phyloP scores from a whole-genome alignment of 116 monocot species.

The Trichopus zeylanicus region DNA sequence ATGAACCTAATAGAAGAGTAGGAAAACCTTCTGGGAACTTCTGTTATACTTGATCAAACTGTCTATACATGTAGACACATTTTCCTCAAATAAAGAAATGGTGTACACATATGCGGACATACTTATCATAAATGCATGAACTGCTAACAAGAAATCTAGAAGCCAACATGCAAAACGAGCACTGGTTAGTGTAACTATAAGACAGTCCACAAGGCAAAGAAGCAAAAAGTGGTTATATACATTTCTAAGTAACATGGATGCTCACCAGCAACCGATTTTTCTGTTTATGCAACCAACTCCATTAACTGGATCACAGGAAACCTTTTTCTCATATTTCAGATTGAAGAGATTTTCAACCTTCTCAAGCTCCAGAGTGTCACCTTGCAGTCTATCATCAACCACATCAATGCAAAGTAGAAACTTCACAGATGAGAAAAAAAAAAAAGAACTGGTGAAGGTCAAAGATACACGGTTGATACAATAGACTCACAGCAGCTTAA shows the following conservation, averaged over 20 bases:
- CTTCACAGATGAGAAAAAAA: not conserved
- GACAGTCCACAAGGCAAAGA: not conserved
- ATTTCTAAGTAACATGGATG: not conserved
- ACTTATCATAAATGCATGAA: too few species aligned
- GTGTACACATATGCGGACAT: too few species aligned
- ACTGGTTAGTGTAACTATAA: not conserved
- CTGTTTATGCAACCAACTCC: constrained; percentile 18
- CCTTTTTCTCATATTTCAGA: constrained; percentile 18
- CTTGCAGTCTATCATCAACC: constrained; percentile 42
- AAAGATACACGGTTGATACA: not conserved
- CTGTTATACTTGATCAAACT: too few species aligned
- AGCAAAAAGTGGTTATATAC: not conserved
- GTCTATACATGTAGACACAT: too few species aligned
- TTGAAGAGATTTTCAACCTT: constrained; percentile 24
- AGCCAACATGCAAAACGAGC: too few species aligned
- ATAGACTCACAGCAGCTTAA: constrained; percentile 47
- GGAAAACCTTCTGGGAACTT: too few species aligned
- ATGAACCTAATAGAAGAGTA: too few species aligned
- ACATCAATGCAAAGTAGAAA: constrained; percentile 21
- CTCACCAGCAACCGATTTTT: constrained; percentile 35
- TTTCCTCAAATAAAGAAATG: too few species aligned
- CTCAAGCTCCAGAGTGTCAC: constrained; percentile 15
- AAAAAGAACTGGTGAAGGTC: not conserved
- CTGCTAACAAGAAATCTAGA: too few species aligned
- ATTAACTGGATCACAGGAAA: constrained; percentile 16